Conservation (phyloP, 805 yeast species). For the Cyberlindnera lachancei region DNA sequence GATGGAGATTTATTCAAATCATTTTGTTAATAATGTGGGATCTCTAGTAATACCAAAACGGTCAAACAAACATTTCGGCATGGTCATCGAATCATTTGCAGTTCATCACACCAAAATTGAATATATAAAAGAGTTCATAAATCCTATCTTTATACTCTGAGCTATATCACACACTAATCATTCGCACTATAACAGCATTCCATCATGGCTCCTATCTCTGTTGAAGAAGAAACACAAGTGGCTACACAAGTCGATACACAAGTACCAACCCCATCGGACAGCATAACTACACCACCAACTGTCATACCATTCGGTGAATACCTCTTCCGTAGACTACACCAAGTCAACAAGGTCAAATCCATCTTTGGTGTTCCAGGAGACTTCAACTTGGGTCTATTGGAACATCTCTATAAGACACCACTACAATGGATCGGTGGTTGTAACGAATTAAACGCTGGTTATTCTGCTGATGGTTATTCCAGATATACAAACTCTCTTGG, state of each 20-base stretch:
- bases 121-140: too few species aligned
- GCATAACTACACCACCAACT: too few species aligned
- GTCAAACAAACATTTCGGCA: too few species aligned
- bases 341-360: slow-evolving; percentile 46
- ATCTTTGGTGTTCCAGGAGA: slow-evolving; percentile 80
- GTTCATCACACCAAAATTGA: too few species aligned
- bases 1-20: too few species aligned
- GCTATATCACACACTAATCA: too few species aligned
- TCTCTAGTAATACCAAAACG: too few species aligned
- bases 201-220: too few species aligned
- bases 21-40: too few species aligned
- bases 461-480: slow-evolving; percentile 87
- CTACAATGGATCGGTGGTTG: slow-evolving; percentile 76
- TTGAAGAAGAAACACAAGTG: slow-evolving; percentile 14
- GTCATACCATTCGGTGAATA: slow-evolving; percentile 55
- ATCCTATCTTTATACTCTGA: too few species aligned
- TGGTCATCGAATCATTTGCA: too few species aligned
- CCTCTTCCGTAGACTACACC: slow-evolving; percentile 47
- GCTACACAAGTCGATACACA: neutral
- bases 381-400: slow-evolving; percentile 60
- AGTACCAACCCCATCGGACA: too few species aligned
- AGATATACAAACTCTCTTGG: slow-evolving; percentile 58
- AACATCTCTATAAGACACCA: slow-evolving; percentile 49
- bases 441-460: slow-evolving; percentile 85
- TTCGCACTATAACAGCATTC: slow-evolving; percentile 2